Evolutionary conservation across 2,329 filamentous ascomycete genomes (phyloP), one percentile per base, ranked within the genome.

Genomic region (Aspergillus brasiliensis): DNA sequence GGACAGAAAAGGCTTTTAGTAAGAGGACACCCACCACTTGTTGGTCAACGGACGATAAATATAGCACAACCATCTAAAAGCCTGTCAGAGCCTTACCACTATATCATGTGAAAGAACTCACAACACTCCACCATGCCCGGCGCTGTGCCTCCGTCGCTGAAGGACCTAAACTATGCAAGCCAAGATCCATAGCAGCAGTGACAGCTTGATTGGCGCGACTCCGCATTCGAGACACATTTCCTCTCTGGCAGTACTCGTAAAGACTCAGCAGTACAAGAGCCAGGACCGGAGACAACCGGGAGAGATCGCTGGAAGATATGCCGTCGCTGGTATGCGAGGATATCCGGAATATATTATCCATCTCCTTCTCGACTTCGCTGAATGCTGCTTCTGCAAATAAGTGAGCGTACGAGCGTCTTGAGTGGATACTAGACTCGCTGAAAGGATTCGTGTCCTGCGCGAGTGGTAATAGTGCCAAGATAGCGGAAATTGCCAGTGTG

Each of bases 121-220:
- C 69, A 10, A 64, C 66, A 53, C 66, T 68, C 69, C 69, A 71
- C 69, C 69, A 71, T 13, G 62, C 59, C 17, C 68, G 63, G 21
- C 64, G 60, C 52, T 69, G 65, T 8, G 67, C 67, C 23, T 70
- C 67, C 1, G 62, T 64, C 11, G 23, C 38, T 2, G 51, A 54
- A 4, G 51, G 31, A 3, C 52, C 60, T 31, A 67, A 58, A 5
- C 44, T 52, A 46, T 71, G 66, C 8, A 71, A 56, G 2, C 63
- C 65, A 6, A 67, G 51, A 53, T 71, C 69, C 65, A 71, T 69
- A 15, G 69, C 68, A 11, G 64, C 63, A 1, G 67, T 70, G 2
- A 70, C 21, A n/a, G 69, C 69, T 19, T 70, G 62, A 31, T 70
- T 67, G 6, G 65, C 59, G 7, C 68, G 65, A 42, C 57, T 58